Evolutionary conservation across 73 alveolate species (phyloP).

Genomic region (Stentor roeselii): DNA sequence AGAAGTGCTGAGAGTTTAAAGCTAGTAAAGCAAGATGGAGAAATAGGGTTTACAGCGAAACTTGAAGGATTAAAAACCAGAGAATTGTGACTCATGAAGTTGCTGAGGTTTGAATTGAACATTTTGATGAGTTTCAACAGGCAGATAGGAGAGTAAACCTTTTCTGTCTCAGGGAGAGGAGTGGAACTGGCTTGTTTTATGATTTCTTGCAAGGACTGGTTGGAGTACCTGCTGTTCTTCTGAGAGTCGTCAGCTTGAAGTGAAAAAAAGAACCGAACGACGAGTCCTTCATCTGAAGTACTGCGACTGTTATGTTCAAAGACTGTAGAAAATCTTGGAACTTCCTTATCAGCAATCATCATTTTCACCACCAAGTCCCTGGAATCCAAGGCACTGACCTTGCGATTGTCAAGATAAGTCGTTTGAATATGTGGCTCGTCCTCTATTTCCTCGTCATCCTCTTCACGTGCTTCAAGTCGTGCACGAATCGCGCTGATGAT

Average conservation of each 20-base stretch:
- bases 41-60: background rate
- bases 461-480: background rate
- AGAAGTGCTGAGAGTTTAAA: constrained; percentile 15
- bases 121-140: background rate
- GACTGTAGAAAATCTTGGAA: background rate
- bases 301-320: background rate
- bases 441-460: constrained; percentile 20
- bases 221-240: background rate
- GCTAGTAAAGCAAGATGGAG: background rate
- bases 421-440: background rate
- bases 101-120: background rate
- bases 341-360: background rate
- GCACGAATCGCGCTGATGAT: background rate
- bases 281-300: background rate
- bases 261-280: background rate
- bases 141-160: background rate
- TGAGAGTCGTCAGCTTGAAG: background rate
- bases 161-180: background rate
- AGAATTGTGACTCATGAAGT: background rate
- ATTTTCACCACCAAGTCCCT: background rate
- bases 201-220: background rate
- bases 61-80: background rate
- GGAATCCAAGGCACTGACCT: background rate
- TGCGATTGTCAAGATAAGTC: background rate
- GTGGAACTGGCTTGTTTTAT: background rate